Evolutionary conservation across 176 grass and related monocot genomes (phyloP), one percentile per base, ranked within the genome.

Genomic region (Thinopyrum elongatum): DNA sequence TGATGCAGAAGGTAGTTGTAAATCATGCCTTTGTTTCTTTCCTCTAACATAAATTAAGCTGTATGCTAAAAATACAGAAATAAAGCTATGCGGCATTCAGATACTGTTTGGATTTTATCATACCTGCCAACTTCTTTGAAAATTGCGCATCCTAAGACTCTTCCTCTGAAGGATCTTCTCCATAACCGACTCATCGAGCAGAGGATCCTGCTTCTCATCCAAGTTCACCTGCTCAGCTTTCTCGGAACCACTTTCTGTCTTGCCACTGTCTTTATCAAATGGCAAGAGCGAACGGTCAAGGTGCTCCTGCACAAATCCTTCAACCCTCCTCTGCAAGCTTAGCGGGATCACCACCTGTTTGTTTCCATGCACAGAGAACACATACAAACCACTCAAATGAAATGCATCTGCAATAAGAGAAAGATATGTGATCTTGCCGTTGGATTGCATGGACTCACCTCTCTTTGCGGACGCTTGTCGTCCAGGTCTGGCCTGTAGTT

Each of bases 161-260:
- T 98, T 98, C 89, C 93, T 94, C 53, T 94, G 90, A 82, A 98
- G 93, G 83, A 98, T 88, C 80, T 95, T 98, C 84, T 98, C 96
- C 96, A 98, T 95, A 27, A 98, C 86, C 21, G 87, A 90, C 14
- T 84, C 42, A 83, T 98, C 96, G 57, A 94, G 87, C 57, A 92
- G 76, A 86, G 90, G 82, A 82, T 89, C 93, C 80, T 91, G 96
- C 44, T 89, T 90, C 81, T 89, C 89, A 51, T 92, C 88, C n/a
- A 80, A 81, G 23, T 66, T 86, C 15, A 84, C 79, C 55, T 68
- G 85, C 31, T 94, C 83, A 47, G 76, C 26, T 75, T 85, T 85
- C 29, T 89, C 84, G 22, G 86, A 64, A 51, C 25, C 33, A 65
- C 46, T 55, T 87, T 90, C 81, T 9, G 21, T 67, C 68, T 63